A percentile compares a stretch with the other conserved stretches of the same genome.
These are phyloP conservation scores for Beauveria medogensis DNA, from an alignment of 2,329 filamentous ascomycete genomes.

Conservation along the genomic window DNA sequence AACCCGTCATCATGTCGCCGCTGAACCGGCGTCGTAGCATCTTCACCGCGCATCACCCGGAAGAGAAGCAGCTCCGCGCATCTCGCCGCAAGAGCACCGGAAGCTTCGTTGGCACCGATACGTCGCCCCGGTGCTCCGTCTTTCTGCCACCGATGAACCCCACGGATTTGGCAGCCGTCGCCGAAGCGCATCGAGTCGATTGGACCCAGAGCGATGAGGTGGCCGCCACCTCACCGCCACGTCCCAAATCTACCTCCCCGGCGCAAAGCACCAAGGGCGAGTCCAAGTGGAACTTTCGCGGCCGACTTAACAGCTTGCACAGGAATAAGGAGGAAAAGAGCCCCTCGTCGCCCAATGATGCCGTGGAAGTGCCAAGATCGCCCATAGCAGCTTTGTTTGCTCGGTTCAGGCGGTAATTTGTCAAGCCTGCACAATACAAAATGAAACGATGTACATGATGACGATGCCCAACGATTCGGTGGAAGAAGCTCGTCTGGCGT, in stretches of 20 bases:
- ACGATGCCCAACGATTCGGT: not conserved
- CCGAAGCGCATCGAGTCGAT: slow-evolving; percentile 38
- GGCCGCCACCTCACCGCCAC: slow-evolving; percentile 7
- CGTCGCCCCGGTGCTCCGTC: slow-evolving; percentile 11
- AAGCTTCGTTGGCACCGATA: slow-evolving; percentile 18
- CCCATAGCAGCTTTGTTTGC: slow-evolving; percentile 33
- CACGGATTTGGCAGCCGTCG: slow-evolving; percentile 17
- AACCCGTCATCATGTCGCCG: not conserved
- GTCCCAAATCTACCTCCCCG: not conserved
- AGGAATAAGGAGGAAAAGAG: slow-evolving; percentile 21
- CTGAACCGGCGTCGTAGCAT: not conserved
- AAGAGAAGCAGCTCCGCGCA: slow-evolving; percentile 14
- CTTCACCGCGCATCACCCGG: not conserved
- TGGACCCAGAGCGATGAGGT: slow-evolving; percentile 52
- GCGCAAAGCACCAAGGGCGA: slow-evolving; percentile 28
- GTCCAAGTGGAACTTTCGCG: slow-evolving; percentile 42
- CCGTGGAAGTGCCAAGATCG: slow-evolving; percentile 21
- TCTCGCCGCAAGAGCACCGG: slow-evolving; percentile 31
- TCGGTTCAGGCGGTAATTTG: slow-evolving; percentile 32
- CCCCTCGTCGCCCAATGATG: slow-evolving; percentile 1
- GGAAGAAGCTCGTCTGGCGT: not conserved
- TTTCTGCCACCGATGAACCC: slow-evolving; percentile 1
- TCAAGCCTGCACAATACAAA: not conserved
- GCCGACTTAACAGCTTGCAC: slow-evolving; percentile 29
- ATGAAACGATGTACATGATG: slow-evolving; percentile 9